Percentiles rank a stretch among this genome's conserved stretches.
phyloP scores from a whole-genome alignment of 805 yeast genomes.

The Lipomyces yamadae region DNA sequence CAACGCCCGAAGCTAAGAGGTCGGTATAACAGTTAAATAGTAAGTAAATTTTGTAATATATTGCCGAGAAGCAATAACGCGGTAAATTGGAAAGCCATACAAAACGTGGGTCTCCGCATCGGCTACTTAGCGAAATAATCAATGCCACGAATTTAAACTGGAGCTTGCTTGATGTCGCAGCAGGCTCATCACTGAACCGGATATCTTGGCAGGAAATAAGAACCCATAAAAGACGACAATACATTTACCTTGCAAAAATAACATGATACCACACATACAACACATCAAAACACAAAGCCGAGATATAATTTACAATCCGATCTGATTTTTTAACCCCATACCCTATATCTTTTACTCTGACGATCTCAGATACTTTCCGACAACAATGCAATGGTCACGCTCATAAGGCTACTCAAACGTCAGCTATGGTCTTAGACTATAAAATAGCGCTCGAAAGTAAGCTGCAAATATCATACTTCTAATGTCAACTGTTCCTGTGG shows the following conservation, averaged over 20 bases:
- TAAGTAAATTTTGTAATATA: too few relatives aligned
- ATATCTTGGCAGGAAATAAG: neutral
- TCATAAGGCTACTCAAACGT: constrained; percentile 74
- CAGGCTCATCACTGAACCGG: neutral
- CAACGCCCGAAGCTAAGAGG: too few relatives aligned
- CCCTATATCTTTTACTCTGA: constrained; percentile 8
- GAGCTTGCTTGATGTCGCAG: neutral
- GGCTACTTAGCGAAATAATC: too few relatives aligned
- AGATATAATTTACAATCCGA: constrained; percentile 29
- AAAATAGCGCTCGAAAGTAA: neutral
- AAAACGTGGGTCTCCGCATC: too few relatives aligned
- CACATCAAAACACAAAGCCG: constrained; percentile 17
- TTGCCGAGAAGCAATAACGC: too few relatives aligned
- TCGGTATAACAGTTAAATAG: too few relatives aligned
- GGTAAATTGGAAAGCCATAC: too few relatives aligned
- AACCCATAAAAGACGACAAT: neutral
- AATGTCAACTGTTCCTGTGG: constrained; percentile 98
- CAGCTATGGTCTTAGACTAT: neutral
- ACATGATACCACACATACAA: constrained; percentile 3
- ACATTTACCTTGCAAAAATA: neutral
- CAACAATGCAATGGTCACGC: constrained; percentile 99
- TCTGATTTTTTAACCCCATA: constrained; percentile 3
- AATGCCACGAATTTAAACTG: too few relatives aligned
- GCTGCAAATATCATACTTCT: constrained; percentile 46
- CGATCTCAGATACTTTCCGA: constrained; percentile 89